These are phyloP conservation scores for Aschersonia sp. DNA, from an alignment of 2,329 filamentous ascomycete genomes.

Conservation along the genomic window DNA sequence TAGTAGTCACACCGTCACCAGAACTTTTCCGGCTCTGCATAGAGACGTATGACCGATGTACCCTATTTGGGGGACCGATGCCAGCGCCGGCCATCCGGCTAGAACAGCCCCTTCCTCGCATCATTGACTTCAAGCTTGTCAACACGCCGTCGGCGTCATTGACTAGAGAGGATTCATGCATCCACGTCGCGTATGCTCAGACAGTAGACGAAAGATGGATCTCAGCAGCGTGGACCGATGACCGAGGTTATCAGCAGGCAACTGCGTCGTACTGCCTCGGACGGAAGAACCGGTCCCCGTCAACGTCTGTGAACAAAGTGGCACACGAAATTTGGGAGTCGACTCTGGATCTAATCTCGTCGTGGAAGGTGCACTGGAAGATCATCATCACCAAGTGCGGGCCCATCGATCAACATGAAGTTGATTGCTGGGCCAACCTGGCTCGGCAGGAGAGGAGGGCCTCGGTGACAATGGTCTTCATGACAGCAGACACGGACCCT, in stretches of 20 bases:
- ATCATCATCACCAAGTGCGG: conserved; percentile 61
- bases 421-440: conserved; percentile 41
- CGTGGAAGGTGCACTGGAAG: conserved; percentile 61
- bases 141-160: conserved; percentile 56
- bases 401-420: conserved; percentile 50
- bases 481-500: conserved; percentile 51
- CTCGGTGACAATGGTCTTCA: conserved; percentile 39
- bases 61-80: conserved; percentile 37
- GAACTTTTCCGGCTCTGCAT: conserved; percentile 51
- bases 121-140: conserved; percentile 61
- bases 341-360: conserved; percentile 57
- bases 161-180: conserved; percentile 62
- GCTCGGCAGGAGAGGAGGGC: conserved; percentile 36
- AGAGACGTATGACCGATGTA: conserved; percentile 66
- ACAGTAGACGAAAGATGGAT: conserved; percentile 68
- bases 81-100: conserved; percentile 59
- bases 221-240: conserved; percentile 69
- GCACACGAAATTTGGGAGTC: conserved; percentile 65
- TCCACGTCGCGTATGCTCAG: conserved; percentile 67
- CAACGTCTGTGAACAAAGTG: conserved; percentile 45
- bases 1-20: conserved; percentile 45
- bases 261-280: conserved; percentile 60
- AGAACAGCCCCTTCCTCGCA: conserved; percentile 53
- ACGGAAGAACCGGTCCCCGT: conserved; percentile 36
- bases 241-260: conserved; percentile 56